These are phyloP conservation scores for Chalaropsis thielavioides DNA, from an alignment of 2,329 filamentous ascomycete genomes.

Conservation along the genomic window DNA sequence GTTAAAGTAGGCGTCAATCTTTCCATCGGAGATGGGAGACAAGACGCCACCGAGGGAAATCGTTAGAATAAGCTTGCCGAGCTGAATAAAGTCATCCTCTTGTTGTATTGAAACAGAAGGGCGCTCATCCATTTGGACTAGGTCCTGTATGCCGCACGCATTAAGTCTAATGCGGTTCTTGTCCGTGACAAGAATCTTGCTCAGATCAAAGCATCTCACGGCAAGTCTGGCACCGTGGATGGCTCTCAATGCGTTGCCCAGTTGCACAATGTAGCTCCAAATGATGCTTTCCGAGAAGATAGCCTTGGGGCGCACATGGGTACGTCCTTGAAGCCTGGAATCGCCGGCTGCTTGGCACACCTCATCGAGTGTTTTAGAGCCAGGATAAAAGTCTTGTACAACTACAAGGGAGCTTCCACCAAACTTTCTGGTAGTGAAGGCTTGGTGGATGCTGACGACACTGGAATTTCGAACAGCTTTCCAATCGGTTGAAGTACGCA, in stretches of 20 bases:
- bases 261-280: conserved; percentile 87
- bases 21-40: conserved; percentile 4
- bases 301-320: conserved; percentile 27
- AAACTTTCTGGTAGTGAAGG: conserved; percentile 85
- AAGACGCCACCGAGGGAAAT: conserved; percentile 28
- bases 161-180: conserved; percentile 82
- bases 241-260: conserved; percentile 72
- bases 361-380: conserved; percentile 79
- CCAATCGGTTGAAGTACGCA: conserved; percentile 77
- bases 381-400: conserved; percentile 82
- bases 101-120: conserved; percentile 62
- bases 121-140: conserved; percentile 64
- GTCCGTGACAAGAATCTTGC: conserved; percentile 78
- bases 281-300: conserved; percentile 56
- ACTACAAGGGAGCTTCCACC: conserved; percentile 83
- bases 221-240: conserved; percentile 73
- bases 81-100: conserved; percentile 70
- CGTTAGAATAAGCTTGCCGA: conserved; percentile 72
- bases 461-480: conserved; percentile 68
- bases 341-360: conserved; percentile 45
- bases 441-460: conserved; percentile 76
- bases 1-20: conserved; percentile 37
- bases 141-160: conserved; percentile 78
- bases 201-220: conserved; percentile 71
- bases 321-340: conserved; percentile 18